phyloP scores from a whole-genome alignment of 371 early-diverging fungal species.

The Saksenaea oblongispora region DNA sequence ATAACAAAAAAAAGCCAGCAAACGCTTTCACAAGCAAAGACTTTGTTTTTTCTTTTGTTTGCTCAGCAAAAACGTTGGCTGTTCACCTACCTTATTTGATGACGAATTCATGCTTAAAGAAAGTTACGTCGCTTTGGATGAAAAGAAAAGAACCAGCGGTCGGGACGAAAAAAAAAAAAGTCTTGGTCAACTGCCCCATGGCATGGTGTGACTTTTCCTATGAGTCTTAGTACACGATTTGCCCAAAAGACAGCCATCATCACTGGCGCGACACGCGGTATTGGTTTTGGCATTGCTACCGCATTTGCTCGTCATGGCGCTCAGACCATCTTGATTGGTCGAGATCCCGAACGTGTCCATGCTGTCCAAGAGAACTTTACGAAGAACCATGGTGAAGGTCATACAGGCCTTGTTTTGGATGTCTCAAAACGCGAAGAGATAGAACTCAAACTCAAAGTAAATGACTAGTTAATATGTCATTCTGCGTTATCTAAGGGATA shows the following conservation, averaged over 20 bases:
- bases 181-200: neutral
- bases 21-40: neutral
- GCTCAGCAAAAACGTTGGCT: neutral
- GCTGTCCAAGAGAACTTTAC: conserved; percentile 30
- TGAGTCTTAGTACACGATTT: conserved; percentile 20
- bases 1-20: neutral
- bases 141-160: neutral
- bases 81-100: neutral
- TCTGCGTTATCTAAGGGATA: neutral
- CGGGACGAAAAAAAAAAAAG: neutral
- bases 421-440: conserved; percentile 43
- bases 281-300: conserved; percentile 66
- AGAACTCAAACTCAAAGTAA: conserved; percentile 47
- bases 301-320: conserved; percentile 64
- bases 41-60: neutral
- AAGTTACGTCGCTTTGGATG: neutral
- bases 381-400: conserved; percentile 19
- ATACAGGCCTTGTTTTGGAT: conserved; percentile 51
- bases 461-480: no score
- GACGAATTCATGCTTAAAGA: neutral
- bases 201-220: conserved; percentile 4
- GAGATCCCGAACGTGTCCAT: conserved; percentile 46
- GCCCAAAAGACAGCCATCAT: conserved; percentile 56
- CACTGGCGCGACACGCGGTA: conserved; percentile 80
- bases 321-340: conserved; percentile 58